Percentiles rank a stretch among this genome's conserved stretches.
Evolutionary conservation across 306 rosid species (phyloP).

Genomic region (Rosa persica): DNA sequence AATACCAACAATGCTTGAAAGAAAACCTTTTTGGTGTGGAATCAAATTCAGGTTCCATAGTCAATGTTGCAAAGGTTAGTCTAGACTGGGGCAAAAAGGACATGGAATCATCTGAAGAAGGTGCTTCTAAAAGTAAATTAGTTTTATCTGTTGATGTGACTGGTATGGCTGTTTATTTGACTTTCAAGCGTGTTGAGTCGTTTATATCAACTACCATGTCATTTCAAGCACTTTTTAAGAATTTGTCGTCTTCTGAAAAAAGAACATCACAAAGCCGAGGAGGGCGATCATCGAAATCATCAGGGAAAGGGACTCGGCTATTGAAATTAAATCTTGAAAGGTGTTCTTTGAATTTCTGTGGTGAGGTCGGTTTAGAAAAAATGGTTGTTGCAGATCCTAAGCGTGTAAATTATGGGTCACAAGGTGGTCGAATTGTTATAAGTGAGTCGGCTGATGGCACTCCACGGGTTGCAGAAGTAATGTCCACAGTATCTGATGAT

Average conservation of each 20-base stretch:
- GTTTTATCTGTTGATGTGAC: conserved; percentile 82
- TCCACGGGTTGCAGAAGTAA: conserved; percentile 72
- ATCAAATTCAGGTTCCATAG: conserved; percentile 81
- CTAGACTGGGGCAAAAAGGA: conserved; percentile 97
- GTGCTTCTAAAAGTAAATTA: conserved; percentile 55
- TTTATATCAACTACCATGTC: conserved; percentile 77
- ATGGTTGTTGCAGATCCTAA: conserved; percentile 82
- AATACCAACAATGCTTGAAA: conserved; percentile 87
- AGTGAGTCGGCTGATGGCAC: conserved; percentile 76
- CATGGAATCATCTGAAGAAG: conserved; percentile 72
- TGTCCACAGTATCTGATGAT: conserved; percentile 64
- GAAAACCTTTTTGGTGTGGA: conserved; percentile 85
- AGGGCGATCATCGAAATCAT: conserved; percentile 60
- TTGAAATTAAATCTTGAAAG: conserved; percentile 80
- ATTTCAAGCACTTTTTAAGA: conserved; percentile 70
- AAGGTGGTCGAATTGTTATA: conserved; percentile 80
- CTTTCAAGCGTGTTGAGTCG: conserved; percentile 78
- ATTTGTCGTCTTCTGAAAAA: conserved; percentile 58
- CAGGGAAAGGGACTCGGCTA: conserved; percentile 74
- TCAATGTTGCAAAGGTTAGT: conserved; percentile 85
- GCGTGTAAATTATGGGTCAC: conserved; percentile 93
- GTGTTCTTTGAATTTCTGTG: conserved; percentile 73
- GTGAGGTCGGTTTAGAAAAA: conserved; percentile 76
- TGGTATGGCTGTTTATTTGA: conserved; percentile 78
- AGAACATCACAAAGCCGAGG: conserved; percentile 55